These are phyloP conservation scores for Casuarina cunninghamiana DNA, from an alignment of 306 rosid genomes.

Conservation along the genomic window DNA sequence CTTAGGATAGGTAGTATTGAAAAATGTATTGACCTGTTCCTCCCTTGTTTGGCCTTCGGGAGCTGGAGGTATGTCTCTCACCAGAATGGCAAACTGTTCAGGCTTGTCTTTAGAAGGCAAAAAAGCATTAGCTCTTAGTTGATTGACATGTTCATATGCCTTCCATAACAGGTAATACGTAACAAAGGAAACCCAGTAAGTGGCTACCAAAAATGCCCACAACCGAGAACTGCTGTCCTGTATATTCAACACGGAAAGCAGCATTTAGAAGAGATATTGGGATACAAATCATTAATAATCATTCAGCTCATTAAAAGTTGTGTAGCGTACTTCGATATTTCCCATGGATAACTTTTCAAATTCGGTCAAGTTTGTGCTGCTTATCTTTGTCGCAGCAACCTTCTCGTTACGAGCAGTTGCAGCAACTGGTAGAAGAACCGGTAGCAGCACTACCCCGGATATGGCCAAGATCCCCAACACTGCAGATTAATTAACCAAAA, in stretches of 20 bases:
- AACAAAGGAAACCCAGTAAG: constrained; percentile 80
- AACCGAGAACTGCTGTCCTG: constrained; percentile 61
- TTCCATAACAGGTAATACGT: constrained; percentile 72
- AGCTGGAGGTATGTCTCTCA: constrained; percentile 82
- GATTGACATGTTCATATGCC: constrained; percentile 68
- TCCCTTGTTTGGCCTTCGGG: constrained; percentile 60
- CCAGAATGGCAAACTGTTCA: constrained; percentile 80
- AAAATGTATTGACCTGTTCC: constrained; percentile 76
- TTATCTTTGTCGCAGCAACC: constrained; percentile 21
- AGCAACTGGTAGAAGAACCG: constrained; percentile 79
- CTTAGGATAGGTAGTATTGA: constrained; percentile 63
- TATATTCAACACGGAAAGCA: constrained; percentile 18
- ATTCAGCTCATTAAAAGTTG: neutral
- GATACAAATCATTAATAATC: too few relatives aligned
- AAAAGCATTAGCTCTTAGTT: constrained; percentile 65
- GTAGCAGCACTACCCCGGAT: constrained; percentile 74
- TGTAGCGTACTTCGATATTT: constrained; percentile 49
- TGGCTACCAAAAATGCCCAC: constrained; percentile 75
- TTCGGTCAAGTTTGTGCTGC: constrained; percentile 54
- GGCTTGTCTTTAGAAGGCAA: constrained; percentile 64
- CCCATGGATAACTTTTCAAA: constrained; percentile 82
- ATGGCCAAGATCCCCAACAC: constrained; percentile 67
- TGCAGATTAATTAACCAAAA: constrained; percentile 31
- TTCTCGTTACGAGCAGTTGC: constrained; percentile 46
- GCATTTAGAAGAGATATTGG: constrained; percentile 15